Conservation (phyloP, 257 asterid genomes). For the Schizonepeta tenuifolia region DNA sequence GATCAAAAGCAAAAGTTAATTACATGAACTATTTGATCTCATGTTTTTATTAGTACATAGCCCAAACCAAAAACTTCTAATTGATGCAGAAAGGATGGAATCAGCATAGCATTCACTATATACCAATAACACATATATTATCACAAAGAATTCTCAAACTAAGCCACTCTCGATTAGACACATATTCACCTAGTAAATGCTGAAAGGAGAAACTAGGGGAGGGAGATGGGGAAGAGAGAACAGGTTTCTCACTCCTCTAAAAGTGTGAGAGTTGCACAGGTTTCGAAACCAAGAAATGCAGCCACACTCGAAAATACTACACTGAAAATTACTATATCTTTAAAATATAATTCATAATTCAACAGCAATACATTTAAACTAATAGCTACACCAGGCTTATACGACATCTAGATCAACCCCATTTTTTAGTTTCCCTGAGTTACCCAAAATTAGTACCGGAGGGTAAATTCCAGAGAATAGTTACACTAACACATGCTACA, state of each 20-base stretch:
- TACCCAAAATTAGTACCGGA: neutral
- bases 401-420: slow-evolving; percentile 5
- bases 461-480: neutral
- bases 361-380: slow-evolving; percentile 5
- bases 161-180: neutral
- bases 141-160: slow-evolving; percentile 5
- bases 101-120: slow-evolving; percentile 13
- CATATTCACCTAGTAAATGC: neutral
- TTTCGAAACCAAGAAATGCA: slow-evolving; percentile 15
- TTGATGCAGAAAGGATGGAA: neutral
- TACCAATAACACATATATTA: slow-evolving; percentile 3
- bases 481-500: neutral
- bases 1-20: neutral
- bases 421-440: neutral
- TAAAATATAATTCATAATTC: neutral
- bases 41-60: neutral
- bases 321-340: neutral
- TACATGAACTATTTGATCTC: slow-evolving; percentile 5
- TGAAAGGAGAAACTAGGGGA: neutral
- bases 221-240: neutral
- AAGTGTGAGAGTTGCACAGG: neutral
- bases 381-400: neutral
- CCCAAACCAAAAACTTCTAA: neutral
- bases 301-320: slow-evolving; percentile 6
- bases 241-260: slow-evolving; percentile 9